Evolutionary conservation across 2,329 filamentous ascomycete species (phyloP).

Genomic region (Sclerotinia sclerotiorum): DNA sequence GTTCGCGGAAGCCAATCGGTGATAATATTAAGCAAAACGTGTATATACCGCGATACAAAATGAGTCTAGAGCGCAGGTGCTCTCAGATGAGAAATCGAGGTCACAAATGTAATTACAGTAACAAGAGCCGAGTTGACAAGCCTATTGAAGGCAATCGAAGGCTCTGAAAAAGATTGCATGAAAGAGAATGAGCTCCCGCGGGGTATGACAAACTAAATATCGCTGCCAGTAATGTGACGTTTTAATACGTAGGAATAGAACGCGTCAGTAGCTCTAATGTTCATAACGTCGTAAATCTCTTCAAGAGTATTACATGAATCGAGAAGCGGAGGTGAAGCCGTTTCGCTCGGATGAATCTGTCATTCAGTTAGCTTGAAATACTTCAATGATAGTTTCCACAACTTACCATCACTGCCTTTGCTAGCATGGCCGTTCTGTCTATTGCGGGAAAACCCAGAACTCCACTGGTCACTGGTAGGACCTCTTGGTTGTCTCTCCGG

Average conservation of each 20-base stretch:
- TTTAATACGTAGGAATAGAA: conserved; percentile 27
- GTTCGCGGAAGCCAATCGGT: conserved; percentile 30
- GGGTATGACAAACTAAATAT: conserved; percentile 27
- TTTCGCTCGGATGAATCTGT: conserved; percentile 41
- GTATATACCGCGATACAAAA: conserved; percentile 23
- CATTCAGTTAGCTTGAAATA: conserved; percentile 34
- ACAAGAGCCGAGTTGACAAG: conserved; percentile 14
- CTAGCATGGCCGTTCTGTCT: conserved; percentile 62
- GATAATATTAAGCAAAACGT: conserved; percentile 15
- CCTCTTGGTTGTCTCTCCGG: conserved; percentile 65
- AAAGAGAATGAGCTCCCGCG: not conserved
- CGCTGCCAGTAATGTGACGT: conserved; percentile 27
- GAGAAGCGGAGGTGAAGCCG: conserved; percentile 26
- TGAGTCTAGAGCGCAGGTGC: conserved; percentile 6
- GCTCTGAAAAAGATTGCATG: conserved; percentile 10
- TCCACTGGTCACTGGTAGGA: conserved; percentile 58
- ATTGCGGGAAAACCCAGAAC: conserved; percentile 54
- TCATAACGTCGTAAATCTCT: conserved; percentile 37
- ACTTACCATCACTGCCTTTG: conserved; percentile 57
- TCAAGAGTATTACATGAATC: conserved; percentile 27
- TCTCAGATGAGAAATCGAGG: conserved; percentile 16
- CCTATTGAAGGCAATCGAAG: not conserved
- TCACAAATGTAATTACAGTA: conserved; percentile 22
- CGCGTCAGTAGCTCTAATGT: conserved; percentile 31
- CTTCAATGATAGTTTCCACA: conserved; percentile 33